phyloP scores from a whole-genome alignment of 352 stramenopile genomes.

The Phytophthora boehmeriae region DNA sequence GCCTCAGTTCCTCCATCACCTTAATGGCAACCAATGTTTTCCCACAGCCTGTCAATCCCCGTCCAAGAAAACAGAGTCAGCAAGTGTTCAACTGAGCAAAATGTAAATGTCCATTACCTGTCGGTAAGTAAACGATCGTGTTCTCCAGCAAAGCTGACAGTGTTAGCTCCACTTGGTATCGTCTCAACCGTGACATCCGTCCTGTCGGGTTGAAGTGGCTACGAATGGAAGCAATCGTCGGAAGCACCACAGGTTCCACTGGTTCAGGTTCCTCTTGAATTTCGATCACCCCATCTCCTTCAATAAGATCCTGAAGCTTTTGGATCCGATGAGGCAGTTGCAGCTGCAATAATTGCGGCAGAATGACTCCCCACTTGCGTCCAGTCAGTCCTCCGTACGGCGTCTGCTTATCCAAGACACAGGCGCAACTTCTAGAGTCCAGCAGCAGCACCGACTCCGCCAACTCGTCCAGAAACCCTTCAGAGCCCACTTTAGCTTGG shows the following conservation, averaged over 20 bases:
- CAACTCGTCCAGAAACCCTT: constrained; percentile 45
- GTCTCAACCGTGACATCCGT: constrained; percentile 56
- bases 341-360: constrained; percentile 37
- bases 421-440: constrained; percentile 52
- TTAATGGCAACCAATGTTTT: constrained; percentile 84
- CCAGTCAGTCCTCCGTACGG: constrained; percentile 8
- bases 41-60: constrained; percentile 40
- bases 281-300: constrained; percentile 2
- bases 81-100: background rate
- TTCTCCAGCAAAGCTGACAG: constrained; percentile 77
- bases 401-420: constrained; percentile 27
- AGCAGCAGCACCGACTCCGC: constrained; percentile 48
- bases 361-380: constrained; percentile 43
- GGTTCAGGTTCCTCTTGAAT: background rate
- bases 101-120: constrained; percentile 31
- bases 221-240: constrained; percentile 39
- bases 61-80: background rate
- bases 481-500: constrained; percentile 50
- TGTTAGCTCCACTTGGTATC: constrained; percentile 75
- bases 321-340: constrained; percentile 29
- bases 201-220: constrained; percentile 32
- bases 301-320: constrained; percentile 27
- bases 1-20: constrained; percentile 68
- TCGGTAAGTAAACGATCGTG: constrained; percentile 82
- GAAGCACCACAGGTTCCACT: constrained; percentile 24